phyloP scores from a whole-genome alignment of 257 asterid genomes.

The Coffea canephora region DNA sequence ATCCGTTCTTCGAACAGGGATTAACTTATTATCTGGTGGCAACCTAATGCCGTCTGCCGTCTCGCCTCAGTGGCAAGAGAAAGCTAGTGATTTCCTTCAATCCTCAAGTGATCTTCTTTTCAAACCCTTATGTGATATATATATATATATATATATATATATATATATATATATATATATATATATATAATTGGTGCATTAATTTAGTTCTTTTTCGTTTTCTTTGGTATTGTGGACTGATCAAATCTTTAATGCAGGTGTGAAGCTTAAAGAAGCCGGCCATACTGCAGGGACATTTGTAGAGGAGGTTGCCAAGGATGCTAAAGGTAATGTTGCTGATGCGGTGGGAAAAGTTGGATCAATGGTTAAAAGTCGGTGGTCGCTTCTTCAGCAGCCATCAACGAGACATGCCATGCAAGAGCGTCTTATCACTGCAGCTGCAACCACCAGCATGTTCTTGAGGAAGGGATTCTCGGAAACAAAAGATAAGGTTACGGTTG shows the following conservation, averaged over 20 bases:
- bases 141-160: too few species aligned
- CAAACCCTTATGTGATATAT: neutral
- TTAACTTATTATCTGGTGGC: slow-evolving; percentile 23
- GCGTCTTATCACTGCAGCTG: slow-evolving; percentile 77
- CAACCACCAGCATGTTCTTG: slow-evolving; percentile 75
- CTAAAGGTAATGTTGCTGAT: slow-evolving; percentile 77
- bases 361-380: slow-evolving; percentile 81
- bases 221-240: slow-evolving; percentile 7
- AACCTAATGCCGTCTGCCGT: slow-evolving; percentile 61
- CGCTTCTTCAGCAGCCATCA: slow-evolving; percentile 79
- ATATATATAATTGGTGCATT: neutral
- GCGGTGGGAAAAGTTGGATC: slow-evolving; percentile 84
- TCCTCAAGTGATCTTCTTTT: slow-evolving; percentile 58
- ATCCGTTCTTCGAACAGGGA: neutral
- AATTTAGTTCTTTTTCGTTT: neutral
- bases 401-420: slow-evolving; percentile 87
- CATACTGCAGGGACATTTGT: slow-evolving; percentile 78
- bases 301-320: slow-evolving; percentile 87
- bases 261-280: slow-evolving; percentile 81
- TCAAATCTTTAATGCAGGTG: slow-evolving; percentile 42
- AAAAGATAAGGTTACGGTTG: slow-evolving; percentile 80
- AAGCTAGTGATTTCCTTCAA: slow-evolving; percentile 76
- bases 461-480: slow-evolving; percentile 88
- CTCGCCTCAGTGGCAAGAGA: slow-evolving; percentile 88
- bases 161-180: too few species aligned